A percentile compares a stretch with the other conserved stretches of the same genome.
These are phyloP conservation scores for Castanopsis chinensis DNA, from an alignment of 306 rosid genomes.

Conservation along the genomic window DNA sequence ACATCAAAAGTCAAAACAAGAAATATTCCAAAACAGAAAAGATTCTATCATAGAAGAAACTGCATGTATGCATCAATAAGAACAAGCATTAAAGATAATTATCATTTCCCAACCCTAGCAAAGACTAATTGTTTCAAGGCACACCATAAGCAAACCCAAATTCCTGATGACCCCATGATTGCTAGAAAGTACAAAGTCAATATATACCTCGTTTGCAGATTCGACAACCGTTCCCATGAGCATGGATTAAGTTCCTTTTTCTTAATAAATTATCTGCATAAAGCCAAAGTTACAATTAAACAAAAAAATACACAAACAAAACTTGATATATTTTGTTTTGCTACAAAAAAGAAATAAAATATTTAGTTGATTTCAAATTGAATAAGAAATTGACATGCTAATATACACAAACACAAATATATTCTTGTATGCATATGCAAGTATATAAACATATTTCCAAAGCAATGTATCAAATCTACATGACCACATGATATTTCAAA, in stretches of 20 bases:
- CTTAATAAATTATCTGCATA: conserved; percentile 33
- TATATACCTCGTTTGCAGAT: conserved; percentile 55
- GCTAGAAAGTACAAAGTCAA: conserved; percentile 5
- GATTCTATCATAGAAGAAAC: background rate
- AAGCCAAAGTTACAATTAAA: conserved; percentile 4
- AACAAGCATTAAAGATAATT: background rate
- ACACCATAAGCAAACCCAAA: background rate
- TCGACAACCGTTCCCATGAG: conserved; percentile 76
- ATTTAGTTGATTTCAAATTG: background rate
- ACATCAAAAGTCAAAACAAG: background rate
- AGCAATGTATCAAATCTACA: background rate
- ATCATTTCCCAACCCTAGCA: background rate
- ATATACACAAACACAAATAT: background rate
- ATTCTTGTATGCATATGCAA: background rate
- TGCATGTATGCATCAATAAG: background rate
- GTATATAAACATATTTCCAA: background rate
- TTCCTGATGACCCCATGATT: conserved; percentile 13
- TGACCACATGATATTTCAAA: background rate
- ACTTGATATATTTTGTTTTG: background rate
- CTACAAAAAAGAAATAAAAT: background rate
- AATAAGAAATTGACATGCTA: background rate
- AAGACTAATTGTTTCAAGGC: conserved; percentile 5
- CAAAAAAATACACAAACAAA: background rate
- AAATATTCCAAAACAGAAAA: background rate
- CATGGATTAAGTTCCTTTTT: conserved; percentile 29